phyloP scores from a whole-genome alignment of 2,329 filamentous ascomycete genomes.

The Arthrobotrys iridis region DNA sequence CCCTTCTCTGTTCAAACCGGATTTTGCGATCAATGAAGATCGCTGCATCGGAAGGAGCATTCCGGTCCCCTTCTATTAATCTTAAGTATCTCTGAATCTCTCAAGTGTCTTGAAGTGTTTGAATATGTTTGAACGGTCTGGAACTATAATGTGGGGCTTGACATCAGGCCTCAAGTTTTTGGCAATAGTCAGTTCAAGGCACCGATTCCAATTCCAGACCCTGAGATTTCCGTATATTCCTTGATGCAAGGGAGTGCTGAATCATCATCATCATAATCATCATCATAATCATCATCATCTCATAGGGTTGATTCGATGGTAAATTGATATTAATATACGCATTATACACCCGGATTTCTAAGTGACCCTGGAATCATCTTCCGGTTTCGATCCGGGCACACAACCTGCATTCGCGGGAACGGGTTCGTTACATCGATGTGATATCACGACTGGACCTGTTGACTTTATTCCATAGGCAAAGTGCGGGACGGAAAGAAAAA shows the following conservation, averaged over 20 bases:
- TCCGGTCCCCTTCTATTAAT: slow-evolving; percentile 21
- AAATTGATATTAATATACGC: no score
- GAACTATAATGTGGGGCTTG: slow-evolving; percentile 13
- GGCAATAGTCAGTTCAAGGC: no score
- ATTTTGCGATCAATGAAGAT: slow-evolving; percentile 32
- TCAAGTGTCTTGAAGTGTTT: slow-evolving; percentile 17
- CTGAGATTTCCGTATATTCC: neutral
- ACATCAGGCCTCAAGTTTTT: neutral
- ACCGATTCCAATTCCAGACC: neutral
- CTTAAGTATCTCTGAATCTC: slow-evolving; percentile 10
- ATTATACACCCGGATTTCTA: neutral
- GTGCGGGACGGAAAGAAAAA: neutral
- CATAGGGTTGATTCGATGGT: no score
- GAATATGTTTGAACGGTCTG: slow-evolving; percentile 5
- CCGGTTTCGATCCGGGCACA: neutral
- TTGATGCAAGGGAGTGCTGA: slow-evolving; percentile 3
- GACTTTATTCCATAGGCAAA: slow-evolving; percentile 4
- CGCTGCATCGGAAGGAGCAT: slow-evolving; percentile 35
- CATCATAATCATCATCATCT: no score
- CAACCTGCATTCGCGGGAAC: neutral
- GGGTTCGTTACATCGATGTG: slow-evolving; percentile 31
- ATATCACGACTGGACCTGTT: slow-evolving; percentile 13
- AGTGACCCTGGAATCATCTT: slow-evolving; percentile 29
- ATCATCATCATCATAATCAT: neutral
- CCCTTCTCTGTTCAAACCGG: slow-evolving; percentile 16